Evolutionary conservation across 2,329 filamentous ascomycete species (phyloP).

Genomic region (Cercospora sp.): DNA sequence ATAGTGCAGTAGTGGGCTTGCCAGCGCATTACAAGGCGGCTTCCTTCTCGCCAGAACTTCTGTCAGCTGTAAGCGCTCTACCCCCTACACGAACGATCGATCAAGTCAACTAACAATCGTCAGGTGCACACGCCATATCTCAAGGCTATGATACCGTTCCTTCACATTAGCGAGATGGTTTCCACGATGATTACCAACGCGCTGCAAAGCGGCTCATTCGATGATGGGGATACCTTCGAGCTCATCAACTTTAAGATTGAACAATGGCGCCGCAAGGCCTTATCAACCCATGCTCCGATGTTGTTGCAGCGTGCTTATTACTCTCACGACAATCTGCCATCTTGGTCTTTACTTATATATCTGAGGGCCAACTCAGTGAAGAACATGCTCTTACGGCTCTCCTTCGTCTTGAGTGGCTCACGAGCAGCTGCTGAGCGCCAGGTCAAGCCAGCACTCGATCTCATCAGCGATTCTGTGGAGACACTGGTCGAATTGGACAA

Average conservation of each 20-base stretch:
- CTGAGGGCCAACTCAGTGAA: neutral
- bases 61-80: neutral
- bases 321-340: neutral
- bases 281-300: neutral
- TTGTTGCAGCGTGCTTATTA: neutral
- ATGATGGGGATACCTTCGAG: neutral
- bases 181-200: neutral
- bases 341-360: neutral
- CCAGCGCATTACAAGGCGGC: neutral
- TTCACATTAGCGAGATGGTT: constrained; percentile 1
- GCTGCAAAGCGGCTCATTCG: neutral
- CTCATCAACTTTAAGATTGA: constrained; percentile 1
- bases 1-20: neutral
- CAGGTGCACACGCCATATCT: neutral
- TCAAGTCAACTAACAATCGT: neutral
- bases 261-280: neutral
- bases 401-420: neutral
- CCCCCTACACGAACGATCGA: neutral
- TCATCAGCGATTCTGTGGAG: neutral
- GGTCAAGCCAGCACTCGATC: neutral
- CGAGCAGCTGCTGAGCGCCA: neutral
- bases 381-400: neutral
- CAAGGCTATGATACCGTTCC: neutral
- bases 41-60: neutral
- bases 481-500: neutral